Evolutionary conservation across 73 alveolate species (phyloP), one percentile per base, ranked within the genome.

Genomic region (Breviolum minutum): DNA sequence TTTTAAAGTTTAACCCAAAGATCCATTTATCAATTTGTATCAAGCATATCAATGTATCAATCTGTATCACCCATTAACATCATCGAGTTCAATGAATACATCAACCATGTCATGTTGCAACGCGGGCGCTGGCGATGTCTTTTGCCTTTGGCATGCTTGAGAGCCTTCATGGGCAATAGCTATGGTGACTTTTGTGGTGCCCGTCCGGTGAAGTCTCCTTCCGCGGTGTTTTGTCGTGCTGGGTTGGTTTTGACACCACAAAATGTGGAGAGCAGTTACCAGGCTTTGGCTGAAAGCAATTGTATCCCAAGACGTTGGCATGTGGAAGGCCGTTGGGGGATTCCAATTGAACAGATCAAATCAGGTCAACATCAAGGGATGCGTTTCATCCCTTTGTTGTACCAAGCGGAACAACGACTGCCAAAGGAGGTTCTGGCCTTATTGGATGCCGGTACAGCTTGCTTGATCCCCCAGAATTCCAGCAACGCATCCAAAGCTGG

Each of bases 321-420:
- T 30, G 26, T 48, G 16, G 98, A 92, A 74, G 98, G 98, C 6
- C 98, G 98, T 29, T 92, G 73, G 30, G 98, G 98, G 22, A 92
- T 92, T 27, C 98, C 98, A 64, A 92, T 92, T 66, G 91, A 92
- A 26, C 32, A 24, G 89, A 81, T 48, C 87, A 13, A 61, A 79
- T 14, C 61, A n/a, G 87, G 87, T 13, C 20, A 79, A 27, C 66
- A 79, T 30, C 80, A 32, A 68, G 77, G 79, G 63, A 61, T 16
- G 40, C 98, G 98, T 66, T 63, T 92, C 82, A 92, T 92, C 7
- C 98, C 98, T 6, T 32, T 92, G 68, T 81, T 92, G 81, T 60
- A 17, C 14, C 88, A 87, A 6, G 86, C 97, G 0, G 94, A 61
- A 63, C 7, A n/a, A 2, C 77, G 93, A 26, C 17, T 60, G 77